A percentile compares a stretch with the other conserved stretches of the same genome.
Evolutionary conservation across 2,329 filamentous ascomycete species (phyloP).

Genomic region (Aspergillus clavatus): DNA sequence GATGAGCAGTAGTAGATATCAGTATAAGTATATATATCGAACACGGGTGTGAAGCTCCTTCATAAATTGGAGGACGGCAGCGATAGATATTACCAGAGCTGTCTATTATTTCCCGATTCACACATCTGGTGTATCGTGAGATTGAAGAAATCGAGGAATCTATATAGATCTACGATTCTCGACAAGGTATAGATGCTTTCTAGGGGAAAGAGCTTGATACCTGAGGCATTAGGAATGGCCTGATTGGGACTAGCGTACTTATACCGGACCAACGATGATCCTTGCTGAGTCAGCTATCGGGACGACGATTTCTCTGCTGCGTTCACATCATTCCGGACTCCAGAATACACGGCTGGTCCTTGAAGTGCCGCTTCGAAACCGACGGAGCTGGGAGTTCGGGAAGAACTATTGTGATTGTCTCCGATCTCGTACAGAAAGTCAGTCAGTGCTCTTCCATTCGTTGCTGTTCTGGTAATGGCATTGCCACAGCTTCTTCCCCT

Average conservation of each 20-base stretch:
- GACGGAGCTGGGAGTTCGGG: constrained; percentile 14
- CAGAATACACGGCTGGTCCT: constrained; percentile 42
- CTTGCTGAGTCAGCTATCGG: constrained; percentile 9
- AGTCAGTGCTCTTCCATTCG: constrained; percentile 8
- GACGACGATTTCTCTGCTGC: constrained; percentile 35
- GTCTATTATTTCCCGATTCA: too few relatives aligned
- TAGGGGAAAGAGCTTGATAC: neutral
- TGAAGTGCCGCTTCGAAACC: constrained; percentile 32
- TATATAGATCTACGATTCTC: too few relatives aligned
- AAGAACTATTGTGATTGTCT: constrained; percentile 19
- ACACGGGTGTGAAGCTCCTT: too few relatives aligned
- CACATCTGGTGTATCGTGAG: too few relatives aligned
- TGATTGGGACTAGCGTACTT: neutral
- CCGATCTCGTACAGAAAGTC: constrained; percentile 5
- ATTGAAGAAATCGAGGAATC: too few relatives aligned
- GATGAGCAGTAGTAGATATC: too few relatives aligned
- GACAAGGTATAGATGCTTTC: too few relatives aligned
- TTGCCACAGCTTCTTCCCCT: neutral
- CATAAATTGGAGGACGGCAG: too few relatives aligned
- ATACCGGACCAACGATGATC: neutral
- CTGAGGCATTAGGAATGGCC: neutral
- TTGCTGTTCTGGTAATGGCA: neutral
- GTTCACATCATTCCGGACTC: constrained; percentile 39
- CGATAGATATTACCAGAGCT: too few relatives aligned
- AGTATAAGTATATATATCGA: too few relatives aligned